Evolutionary conservation across 1,139 yeast genomes (phyloP).

Genomic region (Suhomyces maxii): DNA sequence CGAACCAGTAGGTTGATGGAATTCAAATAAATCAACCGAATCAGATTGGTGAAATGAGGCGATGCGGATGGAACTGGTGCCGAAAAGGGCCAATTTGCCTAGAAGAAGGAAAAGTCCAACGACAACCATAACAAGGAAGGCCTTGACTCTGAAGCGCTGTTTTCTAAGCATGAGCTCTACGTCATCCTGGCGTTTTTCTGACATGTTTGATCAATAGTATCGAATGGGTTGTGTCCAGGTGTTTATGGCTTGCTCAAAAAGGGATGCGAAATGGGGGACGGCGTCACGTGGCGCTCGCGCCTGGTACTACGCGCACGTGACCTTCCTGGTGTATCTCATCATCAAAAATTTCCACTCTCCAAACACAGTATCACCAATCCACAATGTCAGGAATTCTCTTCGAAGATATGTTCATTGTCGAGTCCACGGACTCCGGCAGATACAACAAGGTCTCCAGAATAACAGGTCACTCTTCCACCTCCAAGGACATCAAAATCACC

Average conservation of each 20-base stretch:
- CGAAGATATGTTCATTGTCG: constrained; percentile 89
- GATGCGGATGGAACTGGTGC: not conserved
- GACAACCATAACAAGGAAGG: constrained; percentile 3
- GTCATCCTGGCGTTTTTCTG: constrained; percentile 2
- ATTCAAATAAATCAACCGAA: not conserved
- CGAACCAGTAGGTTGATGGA: not conserved
- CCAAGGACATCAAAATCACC: constrained; percentile 79
- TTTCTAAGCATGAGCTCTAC: constrained; percentile 4
- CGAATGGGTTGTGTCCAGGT: not conserved
- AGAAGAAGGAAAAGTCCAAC: constrained; percentile 1
- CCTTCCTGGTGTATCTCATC: constrained; percentile 4
- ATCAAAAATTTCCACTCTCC: constrained; percentile 3
- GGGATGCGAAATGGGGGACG: not conserved
- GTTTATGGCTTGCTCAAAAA: not conserved
- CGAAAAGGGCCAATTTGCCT: constrained; percentile 1
- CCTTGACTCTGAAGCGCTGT: constrained; percentile 8
- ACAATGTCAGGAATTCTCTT: constrained; percentile 80
- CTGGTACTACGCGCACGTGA: not conserved
- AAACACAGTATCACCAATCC: not conserved
- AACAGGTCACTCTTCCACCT: constrained; percentile 83
- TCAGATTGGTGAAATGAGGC: not conserved
- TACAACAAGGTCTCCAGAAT: constrained; percentile 92
- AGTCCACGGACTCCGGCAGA: constrained; percentile 82
- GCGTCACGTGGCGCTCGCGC: not conserved
- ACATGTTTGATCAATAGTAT: not conserved